Conservation (phyloP, 331 rosid species). For the Dryas integrifolia region DNA sequence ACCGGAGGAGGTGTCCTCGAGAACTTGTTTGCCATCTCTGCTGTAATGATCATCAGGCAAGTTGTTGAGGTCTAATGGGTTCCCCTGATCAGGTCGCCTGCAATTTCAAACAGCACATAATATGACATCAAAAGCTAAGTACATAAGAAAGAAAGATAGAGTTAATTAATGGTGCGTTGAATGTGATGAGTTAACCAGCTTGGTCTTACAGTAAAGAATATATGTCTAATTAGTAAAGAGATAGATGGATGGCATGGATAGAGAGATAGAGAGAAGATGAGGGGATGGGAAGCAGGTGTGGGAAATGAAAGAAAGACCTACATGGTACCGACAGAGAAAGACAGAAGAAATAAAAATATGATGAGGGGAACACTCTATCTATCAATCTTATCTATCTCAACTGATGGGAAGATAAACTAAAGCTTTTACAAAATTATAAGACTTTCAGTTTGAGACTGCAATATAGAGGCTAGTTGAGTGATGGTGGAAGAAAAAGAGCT, state of each 20-base stretch:
- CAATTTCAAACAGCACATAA: constrained; percentile 19
- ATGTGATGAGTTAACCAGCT: no score
- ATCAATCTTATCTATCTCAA: constrained; percentile 25
- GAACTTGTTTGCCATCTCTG: constrained; percentile 56
- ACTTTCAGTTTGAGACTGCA: constrained; percentile 86
- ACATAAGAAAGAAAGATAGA: not conserved
- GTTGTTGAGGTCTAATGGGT: constrained; percentile 92
- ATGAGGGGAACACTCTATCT: constrained; percentile 16
- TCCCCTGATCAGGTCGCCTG: constrained; percentile 77
- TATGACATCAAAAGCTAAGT: not conserved
- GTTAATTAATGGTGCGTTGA: no score
- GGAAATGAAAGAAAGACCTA: constrained; percentile 53
- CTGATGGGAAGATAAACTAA: constrained; percentile 35
- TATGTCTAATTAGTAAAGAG: no score
- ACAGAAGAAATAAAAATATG: constrained; percentile 44
- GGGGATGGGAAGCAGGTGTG: constrained; percentile 10
- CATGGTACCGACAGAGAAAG: constrained; percentile 69
- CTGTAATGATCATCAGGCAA: constrained; percentile 77
- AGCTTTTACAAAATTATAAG: constrained; percentile 36
- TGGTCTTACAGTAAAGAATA: no score
- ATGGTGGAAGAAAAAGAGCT: constrained; percentile 83
- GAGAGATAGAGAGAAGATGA: no score
- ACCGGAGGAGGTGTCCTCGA: constrained; percentile 54
- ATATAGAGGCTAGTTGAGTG: constrained; percentile 75
- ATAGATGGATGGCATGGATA: no score